Conservation (phyloP, 495 filamentous ascomycete species). For the Pyronema domesticum region DNA sequence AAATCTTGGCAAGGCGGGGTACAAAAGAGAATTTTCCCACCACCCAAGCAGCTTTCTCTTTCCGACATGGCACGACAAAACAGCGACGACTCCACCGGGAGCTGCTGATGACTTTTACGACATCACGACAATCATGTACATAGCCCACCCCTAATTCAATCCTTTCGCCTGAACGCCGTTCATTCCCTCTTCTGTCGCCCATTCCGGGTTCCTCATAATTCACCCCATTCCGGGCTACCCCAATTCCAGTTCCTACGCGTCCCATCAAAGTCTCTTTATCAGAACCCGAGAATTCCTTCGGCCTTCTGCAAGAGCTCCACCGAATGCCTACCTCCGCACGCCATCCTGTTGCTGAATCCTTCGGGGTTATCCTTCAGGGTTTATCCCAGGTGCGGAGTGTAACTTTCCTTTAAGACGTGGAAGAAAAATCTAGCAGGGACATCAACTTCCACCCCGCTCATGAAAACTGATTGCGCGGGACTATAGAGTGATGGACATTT, state of each 20-base stretch:
- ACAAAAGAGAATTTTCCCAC: neutral
- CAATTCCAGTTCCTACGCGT: neutral
- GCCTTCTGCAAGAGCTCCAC: neutral
- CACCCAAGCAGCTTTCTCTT: neutral
- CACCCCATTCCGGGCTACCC: constrained; percentile 6
- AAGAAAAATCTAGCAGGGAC: constrained; percentile 4
- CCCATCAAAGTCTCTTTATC: too few relatives aligned
- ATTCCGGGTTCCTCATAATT: neutral
- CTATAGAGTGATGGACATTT: constrained; percentile 20
- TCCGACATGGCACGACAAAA: neutral
- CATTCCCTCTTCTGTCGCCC: neutral
- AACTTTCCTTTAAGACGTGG: constrained; percentile 18
- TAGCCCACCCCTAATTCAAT: neutral
- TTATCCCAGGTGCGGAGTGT: constrained; percentile 16
- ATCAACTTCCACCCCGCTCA: constrained; percentile 20
- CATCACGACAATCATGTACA: constrained; percentile 11
- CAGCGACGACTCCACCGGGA: neutral
- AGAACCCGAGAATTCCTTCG: too few relatives aligned
- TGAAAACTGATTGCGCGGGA: constrained; percentile 14
- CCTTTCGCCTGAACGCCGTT: neutral
- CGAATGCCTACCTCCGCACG: constrained; percentile 20
- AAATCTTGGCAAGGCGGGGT: constrained; percentile 5
- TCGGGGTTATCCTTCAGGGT: constrained; percentile 24
- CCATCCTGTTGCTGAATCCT: constrained; percentile 22
- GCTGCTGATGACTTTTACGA: neutral